phyloP scores from a whole-genome alignment of 2,329 filamentous ascomycete species.

The Phialophora tarda region DNA sequence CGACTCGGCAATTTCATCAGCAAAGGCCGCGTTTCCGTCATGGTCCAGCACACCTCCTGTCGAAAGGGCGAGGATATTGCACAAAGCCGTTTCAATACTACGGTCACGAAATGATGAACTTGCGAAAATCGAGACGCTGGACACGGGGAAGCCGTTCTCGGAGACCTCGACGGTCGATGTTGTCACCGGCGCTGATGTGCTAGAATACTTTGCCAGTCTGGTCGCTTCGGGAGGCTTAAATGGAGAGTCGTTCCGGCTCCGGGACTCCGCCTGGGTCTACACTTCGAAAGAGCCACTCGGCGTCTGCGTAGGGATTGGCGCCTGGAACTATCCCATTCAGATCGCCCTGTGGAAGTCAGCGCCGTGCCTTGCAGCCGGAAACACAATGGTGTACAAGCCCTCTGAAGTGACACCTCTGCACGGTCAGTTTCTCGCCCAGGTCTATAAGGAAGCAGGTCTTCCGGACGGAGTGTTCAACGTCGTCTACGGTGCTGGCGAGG shows the following conservation, averaged over 20 bases:
- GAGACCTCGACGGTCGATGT: constrained; percentile 86
- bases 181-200: constrained; percentile 79
- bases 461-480: constrained; percentile 87
- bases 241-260: constrained; percentile 75
- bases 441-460: constrained; percentile 79
- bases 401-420: constrained; percentile 88
- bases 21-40: constrained; percentile 70
- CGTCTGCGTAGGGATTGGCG: constrained; percentile 84
- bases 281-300: constrained; percentile 81
- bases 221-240: constrained; percentile 79
- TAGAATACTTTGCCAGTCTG: constrained; percentile 84
- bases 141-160: constrained; percentile 84
- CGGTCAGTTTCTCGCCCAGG: constrained; percentile 72
- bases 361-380: constrained; percentile 82
- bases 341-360: constrained; percentile 90
- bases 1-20: constrained; percentile 73
- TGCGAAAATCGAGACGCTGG: constrained; percentile 77
- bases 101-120: constrained; percentile 79
- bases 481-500: constrained; percentile 77
- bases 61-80: constrained; percentile 76
- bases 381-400: constrained; percentile 90
- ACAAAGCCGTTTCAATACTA: constrained; percentile 74
- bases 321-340: constrained; percentile 92
- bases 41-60: constrained; percentile 80
- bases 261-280: constrained; percentile 79